These are phyloP conservation scores for Penicillium sp. DNA, from an alignment of 2,329 filamentous ascomycete genomes.

Conservation along the genomic window DNA sequence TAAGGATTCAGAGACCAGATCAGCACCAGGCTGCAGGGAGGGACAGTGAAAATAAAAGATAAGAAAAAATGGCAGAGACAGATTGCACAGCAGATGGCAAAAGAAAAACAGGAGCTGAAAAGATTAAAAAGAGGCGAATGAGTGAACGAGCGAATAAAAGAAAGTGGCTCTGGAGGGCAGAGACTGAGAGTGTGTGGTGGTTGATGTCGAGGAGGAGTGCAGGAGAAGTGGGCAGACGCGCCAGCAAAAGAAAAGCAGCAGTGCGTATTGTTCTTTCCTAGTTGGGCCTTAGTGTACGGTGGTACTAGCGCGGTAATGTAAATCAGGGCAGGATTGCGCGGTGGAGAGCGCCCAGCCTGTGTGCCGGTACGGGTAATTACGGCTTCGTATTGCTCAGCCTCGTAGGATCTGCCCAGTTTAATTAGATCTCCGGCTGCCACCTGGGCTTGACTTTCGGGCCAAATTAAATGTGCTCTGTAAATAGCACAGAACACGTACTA, in stretches of 20 bases:
- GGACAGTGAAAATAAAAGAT: conserved; percentile 17
- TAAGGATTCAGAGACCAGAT: conserved; percentile 11
- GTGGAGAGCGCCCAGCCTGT: not conserved
- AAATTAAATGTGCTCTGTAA: not conserved
- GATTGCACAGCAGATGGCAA: conserved; percentile 4
- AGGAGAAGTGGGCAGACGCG: not conserved
- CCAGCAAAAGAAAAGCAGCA: not conserved
- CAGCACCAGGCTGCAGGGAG: conserved; percentile 14
- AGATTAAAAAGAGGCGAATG: not conserved
- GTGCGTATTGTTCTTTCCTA: not conserved
- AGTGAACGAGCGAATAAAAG: conserved; percentile 16
- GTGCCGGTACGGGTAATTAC: conserved; percentile 3
- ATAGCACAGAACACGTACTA: no score
- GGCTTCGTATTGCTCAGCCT: conserved; percentile 1
- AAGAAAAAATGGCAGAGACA: conserved; percentile 4
- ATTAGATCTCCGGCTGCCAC: not conserved
- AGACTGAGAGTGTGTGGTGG: conserved; percentile 13
- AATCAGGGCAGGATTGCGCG: not conserved
- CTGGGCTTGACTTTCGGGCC: not conserved
- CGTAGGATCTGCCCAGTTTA: not conserved
- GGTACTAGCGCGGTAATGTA: not conserved
- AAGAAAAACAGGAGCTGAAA: not conserved
- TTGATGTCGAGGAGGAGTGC: conserved; percentile 16
- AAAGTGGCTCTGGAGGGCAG: conserved; percentile 1
- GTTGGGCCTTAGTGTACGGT: not conserved